These are phyloP conservation scores for Chionographis japonica DNA, from an alignment of 106 monocot genomes.

Conservation along the genomic window DNA sequence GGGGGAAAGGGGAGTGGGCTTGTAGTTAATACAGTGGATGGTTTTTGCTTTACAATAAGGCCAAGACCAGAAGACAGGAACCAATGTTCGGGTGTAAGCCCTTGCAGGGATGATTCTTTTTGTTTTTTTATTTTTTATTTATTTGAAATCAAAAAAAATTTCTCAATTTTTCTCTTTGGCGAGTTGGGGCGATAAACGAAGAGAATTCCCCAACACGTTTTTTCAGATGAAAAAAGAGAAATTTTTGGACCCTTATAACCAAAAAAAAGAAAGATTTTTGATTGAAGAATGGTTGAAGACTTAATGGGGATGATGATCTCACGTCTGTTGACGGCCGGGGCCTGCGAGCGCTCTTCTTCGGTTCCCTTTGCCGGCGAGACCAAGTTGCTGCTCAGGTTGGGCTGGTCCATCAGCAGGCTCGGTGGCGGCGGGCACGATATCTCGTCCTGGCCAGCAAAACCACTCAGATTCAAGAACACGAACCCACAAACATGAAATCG, in stretches of 20 bases:
- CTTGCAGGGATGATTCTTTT: background rate
- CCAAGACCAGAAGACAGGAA: constrained; percentile 18
- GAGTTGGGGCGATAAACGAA: background rate
- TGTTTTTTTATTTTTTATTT: constrained; percentile 1
- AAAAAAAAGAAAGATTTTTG: background rate
- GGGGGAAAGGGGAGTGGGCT: background rate
- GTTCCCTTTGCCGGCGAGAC: constrained; percentile 29
- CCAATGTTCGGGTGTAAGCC: constrained; percentile 15
- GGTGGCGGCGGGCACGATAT: constrained; percentile 46
- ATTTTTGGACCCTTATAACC: background rate
- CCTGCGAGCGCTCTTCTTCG: constrained; percentile 43
- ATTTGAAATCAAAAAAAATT: background rate
- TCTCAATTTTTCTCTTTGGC: background rate
- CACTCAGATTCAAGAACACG: no score
- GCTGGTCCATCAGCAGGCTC: constrained; percentile 44
- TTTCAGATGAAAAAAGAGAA: constrained; percentile 9
- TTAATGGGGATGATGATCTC: constrained; percentile 6
- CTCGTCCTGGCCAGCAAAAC: constrained; percentile 45
- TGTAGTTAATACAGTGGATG: constrained; percentile 13
- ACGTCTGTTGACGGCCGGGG: constrained; percentile 78
- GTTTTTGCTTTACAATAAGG: constrained; percentile 2
- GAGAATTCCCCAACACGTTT: no score
- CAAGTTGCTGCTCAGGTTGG: constrained; percentile 20
- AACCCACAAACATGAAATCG: no score
- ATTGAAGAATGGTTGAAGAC: background rate